Conservation (phyloP, 2,329 filamentous ascomycete genomes). For the Dothideomycetes sp. region DNA sequence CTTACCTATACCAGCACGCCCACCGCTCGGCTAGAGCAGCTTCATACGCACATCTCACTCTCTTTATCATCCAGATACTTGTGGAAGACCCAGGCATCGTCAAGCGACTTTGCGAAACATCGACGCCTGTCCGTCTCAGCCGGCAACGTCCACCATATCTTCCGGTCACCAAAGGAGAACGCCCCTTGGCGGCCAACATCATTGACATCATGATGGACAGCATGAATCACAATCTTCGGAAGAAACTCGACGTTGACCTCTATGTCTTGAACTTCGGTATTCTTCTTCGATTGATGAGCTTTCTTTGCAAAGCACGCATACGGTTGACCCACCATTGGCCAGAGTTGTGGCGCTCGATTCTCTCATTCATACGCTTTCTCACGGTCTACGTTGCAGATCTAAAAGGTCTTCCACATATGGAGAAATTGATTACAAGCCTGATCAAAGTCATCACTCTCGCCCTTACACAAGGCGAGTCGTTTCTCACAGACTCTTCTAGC, state of each 20-base stretch:
- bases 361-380: slow-evolving; percentile 82
- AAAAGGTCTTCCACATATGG: slow-evolving; percentile 55
- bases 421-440: slow-evolving; percentile 62
- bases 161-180: slow-evolving; percentile 60
- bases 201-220: slow-evolving; percentile 83
- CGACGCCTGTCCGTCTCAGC: slow-evolving; percentile 66
- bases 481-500: slow-evolving; percentile 73
- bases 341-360: slow-evolving; percentile 80
- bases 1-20: slow-evolving; percentile 88
- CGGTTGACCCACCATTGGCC: slow-evolving; percentile 88
- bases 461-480: slow-evolving; percentile 77
- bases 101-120: slow-evolving; percentile 76
- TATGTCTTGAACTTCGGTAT: slow-evolving; percentile 78
- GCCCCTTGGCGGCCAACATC: slow-evolving; percentile 63
- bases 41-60: slow-evolving; percentile 72
- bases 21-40: slow-evolving; percentile 69
- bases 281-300: slow-evolving; percentile 70
- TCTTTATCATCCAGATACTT: slow-evolving; percentile 76
- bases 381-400: slow-evolving; percentile 77
- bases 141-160: slow-evolving; percentile 81
- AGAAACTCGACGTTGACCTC: slow-evolving; percentile 71
- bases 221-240: slow-evolving; percentile 85
- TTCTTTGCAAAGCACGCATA: slow-evolving; percentile 70
- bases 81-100: slow-evolving; percentile 75
- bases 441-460: slow-evolving; percentile 76